A percentile compares a stretch with the other conserved stretches of the same genome.
These are phyloP conservation scores for Chenopodium berlandieri DNA, from an alignment of 148 eudicot species.

Conservation along the genomic window DNA sequence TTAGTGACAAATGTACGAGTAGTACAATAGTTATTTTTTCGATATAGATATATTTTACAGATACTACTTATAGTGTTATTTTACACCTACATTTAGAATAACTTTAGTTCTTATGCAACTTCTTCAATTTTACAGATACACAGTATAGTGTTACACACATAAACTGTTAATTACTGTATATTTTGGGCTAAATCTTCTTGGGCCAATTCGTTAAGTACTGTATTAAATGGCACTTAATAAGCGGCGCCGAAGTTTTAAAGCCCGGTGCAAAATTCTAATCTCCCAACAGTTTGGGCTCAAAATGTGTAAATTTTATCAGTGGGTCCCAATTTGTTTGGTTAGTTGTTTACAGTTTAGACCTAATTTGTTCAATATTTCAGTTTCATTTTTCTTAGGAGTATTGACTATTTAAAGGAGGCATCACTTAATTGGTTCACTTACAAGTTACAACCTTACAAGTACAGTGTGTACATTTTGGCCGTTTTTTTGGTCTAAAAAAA, in stretches of 20 bases:
- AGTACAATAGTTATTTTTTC: no score
- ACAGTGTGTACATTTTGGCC: no score
- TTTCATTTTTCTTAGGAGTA: no score
- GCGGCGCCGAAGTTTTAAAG: not conserved
- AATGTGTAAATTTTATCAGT: not conserved
- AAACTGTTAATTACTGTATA: no score
- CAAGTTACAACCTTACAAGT: not conserved
- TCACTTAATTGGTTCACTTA: not conserved
- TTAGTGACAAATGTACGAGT: no score
- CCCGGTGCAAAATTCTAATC: not conserved
- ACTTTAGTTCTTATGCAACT: not conserved
- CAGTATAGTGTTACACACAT: no score
- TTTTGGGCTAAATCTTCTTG: not conserved
- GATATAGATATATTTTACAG: no score
- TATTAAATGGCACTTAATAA: not conserved
- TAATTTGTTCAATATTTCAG: no score
- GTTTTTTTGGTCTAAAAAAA: not conserved
- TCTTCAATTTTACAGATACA: not conserved
- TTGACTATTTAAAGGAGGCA: not conserved
- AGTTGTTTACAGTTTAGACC: not conserved
- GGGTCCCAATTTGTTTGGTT: conserved; percentile 14
- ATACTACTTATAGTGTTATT: no score
- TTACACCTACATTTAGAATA: no score
- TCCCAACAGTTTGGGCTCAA: conserved; percentile 7
- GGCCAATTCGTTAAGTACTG: conserved; percentile 6